Conservation (phyloP, 2,329 filamentous ascomycete genomes). For the Colletotrichum graminicola region DNA sequence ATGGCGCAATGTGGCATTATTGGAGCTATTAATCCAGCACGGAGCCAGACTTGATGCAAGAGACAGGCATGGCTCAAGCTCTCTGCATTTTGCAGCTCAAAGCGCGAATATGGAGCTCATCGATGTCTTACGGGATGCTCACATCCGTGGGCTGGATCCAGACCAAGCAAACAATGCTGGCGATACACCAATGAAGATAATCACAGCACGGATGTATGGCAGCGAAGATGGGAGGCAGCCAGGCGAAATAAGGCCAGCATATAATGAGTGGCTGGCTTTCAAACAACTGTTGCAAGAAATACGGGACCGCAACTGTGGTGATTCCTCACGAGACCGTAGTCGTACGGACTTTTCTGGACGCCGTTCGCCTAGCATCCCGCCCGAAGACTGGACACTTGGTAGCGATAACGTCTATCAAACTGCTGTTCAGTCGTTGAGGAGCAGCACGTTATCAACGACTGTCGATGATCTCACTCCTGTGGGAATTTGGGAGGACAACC, state of each 20-base stretch:
- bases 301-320: background rate
- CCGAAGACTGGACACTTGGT: background rate
- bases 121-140: slow-evolving; percentile 17
- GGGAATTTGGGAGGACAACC: background rate
- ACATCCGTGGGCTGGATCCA: background rate
- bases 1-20: slow-evolving; percentile 16
- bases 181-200: slow-evolving; percentile 25
- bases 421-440: background rate
- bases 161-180: slow-evolving; percentile 18
- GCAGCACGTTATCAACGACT: background rate
- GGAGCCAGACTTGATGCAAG: slow-evolving; percentile 10
- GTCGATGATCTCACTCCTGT: background rate
- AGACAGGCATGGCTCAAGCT: slow-evolving; percentile 2
- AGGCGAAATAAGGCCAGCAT: slow-evolving; percentile 15
- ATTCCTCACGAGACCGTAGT: background rate
- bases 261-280: slow-evolving; percentile 14
- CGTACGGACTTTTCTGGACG: background rate
- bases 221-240: slow-evolving; percentile 5
- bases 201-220: slow-evolving; percentile 18
- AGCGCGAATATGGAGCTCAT: slow-evolving; percentile 13
- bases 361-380: background rate
- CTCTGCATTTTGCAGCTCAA: slow-evolving; percentile 14
- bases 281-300: slow-evolving; percentile 22
- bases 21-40: slow-evolving; percentile 17
- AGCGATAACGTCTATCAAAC: background rate